Evolutionary conservation across 441 rosid species (phyloP).

Genomic region (Corymbia citriodora): DNA sequence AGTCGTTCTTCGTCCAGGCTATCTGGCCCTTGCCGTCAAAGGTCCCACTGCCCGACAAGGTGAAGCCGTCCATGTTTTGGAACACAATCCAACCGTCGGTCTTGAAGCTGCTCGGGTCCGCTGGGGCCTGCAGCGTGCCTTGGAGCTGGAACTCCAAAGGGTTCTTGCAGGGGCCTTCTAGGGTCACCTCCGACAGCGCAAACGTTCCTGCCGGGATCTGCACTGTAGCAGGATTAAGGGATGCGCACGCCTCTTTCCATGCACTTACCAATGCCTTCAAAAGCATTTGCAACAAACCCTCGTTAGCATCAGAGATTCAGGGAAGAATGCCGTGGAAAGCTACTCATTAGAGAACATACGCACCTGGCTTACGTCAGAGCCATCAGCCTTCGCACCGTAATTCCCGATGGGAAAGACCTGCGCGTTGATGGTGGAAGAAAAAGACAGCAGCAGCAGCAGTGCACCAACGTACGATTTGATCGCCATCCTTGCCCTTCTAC

Average conservation of each 20-base stretch:
- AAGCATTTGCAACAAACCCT: background rate
- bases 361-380: background rate
- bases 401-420: background rate
- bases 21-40: conserved; percentile 31
- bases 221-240: background rate
- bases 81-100: conserved; percentile 28
- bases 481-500: background rate
- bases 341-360: background rate
- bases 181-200: background rate
- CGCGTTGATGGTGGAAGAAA: background rate
- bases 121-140: conserved; percentile 3
- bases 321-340: background rate
- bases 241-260: conserved; percentile 4
- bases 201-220: background rate
- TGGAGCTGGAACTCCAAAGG: background rate
- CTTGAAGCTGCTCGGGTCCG: background rate
- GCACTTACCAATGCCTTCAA: background rate
- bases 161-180: conserved; percentile 7
- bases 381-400: background rate
- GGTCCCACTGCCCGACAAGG: conserved; percentile 20
- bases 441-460: background rate
- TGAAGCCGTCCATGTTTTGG: conserved; percentile 9
- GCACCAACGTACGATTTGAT: background rate
- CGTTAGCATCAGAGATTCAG: background rate
- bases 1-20: background rate